Evolutionary conservation across 805 yeast genomes (phyloP), one percentile per base, ranked within the genome.

Genomic region (Saccharomycopsis malanga): DNA sequence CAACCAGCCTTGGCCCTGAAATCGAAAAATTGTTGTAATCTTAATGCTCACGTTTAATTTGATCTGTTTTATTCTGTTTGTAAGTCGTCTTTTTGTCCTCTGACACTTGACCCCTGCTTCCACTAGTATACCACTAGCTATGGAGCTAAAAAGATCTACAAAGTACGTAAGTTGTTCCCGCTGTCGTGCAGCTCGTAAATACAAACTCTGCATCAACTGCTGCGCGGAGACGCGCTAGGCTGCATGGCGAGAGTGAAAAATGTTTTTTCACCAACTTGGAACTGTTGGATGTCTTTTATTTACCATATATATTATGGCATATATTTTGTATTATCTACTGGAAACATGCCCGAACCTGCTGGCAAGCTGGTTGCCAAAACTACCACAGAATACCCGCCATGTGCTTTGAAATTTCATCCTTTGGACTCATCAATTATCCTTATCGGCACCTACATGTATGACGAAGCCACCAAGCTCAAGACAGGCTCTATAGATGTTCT

Each of bases 401-500:
- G 98, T 61, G 81, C 86, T 38, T 62, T 91, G 3, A 70, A 81
- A 32, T 71, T 81, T 7, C 76, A 74, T 44, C 83, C 84, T 0
- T 49, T 57, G 0, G 76, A 78, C 37, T 56, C 63, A 3, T 56
- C 71, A 0, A 58, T 74, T 7, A 53, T 87, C 1, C 59, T 87
- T 9, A 61, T 87, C 1, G 98, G 97, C 0, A 88, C 96, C 0
- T 91, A 93, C 60, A 76, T 82, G 46, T 68, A 91, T 32, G 79
- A 86, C 42, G 73, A 74, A 55, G 68, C 71, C 7, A 66, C 72
- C 14, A 81, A 83, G 1, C 54, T 58, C 1, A 69, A 96, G 48
- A 72, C 76, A 40, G 98, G 98, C 0, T 58, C 77, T 0, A 54
- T 79, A 1, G 83, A 76, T 44, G 56, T 72, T 1, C 72, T 44